phyloP scores from a whole-genome alignment of 2,329 filamentous ascomycete genomes.

The Claviceps sp. region DNA sequence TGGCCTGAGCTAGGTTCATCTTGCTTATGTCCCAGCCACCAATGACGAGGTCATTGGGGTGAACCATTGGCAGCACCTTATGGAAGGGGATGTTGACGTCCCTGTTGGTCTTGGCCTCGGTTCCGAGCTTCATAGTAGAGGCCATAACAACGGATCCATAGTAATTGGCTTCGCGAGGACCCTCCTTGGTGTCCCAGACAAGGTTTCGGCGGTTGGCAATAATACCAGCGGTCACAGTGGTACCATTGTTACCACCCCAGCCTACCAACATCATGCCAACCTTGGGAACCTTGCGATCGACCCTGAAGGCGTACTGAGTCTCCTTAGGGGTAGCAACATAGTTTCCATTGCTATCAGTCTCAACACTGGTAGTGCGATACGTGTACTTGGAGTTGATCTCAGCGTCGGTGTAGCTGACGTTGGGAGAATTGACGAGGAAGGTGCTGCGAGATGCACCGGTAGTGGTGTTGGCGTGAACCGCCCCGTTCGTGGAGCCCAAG shows the following conservation, averaged over 20 bases:
- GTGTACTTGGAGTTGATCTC: slow-evolving; percentile 91
- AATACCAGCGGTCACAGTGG: slow-evolving; percentile 93
- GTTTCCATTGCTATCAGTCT: slow-evolving; percentile 57
- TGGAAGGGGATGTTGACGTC: slow-evolving; percentile 97
- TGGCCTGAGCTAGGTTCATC: slow-evolving; percentile 77
- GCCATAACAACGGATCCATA: slow-evolving; percentile 96
- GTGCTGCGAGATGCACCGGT: slow-evolving; percentile 40
- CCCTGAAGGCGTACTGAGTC: slow-evolving; percentile 93
- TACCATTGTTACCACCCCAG: slow-evolving; percentile 96
- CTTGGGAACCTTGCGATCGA: slow-evolving; percentile 85
- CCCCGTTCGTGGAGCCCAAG: slow-evolving; percentile 45
- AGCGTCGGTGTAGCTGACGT: slow-evolving; percentile 77
- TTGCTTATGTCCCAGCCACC: slow-evolving; percentile 96
- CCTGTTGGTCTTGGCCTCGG: slow-evolving; percentile 66
- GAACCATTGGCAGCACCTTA: slow-evolving; percentile 86
- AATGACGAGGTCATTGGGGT: slow-evolving; percentile 89
- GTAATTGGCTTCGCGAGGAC: slow-evolving; percentile 78
- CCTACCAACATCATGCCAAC: slow-evolving; percentile 95
- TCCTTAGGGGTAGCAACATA: slow-evolving; percentile 76
- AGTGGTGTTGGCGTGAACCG: slow-evolving; percentile 38
- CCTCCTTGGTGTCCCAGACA: slow-evolving; percentile 88
- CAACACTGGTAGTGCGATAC: slow-evolving; percentile 85
- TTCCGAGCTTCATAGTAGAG: slow-evolving; percentile 92
- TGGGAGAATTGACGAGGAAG: slow-evolving; percentile 83
- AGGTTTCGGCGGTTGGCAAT: slow-evolving; percentile 83